Conservation (phyloP, 2,329 filamentous ascomycete species). For the Aureobasidium leucospermi region DNA sequence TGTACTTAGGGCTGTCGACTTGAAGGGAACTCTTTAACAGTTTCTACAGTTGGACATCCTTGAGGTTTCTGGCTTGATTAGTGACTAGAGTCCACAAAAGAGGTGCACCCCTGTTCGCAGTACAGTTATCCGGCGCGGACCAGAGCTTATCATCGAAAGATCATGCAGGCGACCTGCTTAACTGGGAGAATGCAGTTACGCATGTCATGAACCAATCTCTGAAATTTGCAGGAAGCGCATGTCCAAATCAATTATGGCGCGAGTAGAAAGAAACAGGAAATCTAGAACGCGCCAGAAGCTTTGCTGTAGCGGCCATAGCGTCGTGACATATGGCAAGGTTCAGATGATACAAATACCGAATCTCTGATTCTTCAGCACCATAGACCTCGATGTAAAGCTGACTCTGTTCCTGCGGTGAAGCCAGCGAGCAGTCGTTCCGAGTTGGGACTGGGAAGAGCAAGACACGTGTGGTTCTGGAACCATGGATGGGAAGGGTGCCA, state of each 20-base stretch:
- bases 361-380: neutral
- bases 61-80: neutral
- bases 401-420: neutral
- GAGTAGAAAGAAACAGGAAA: neutral
- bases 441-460: neutral
- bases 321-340: neutral
- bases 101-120: neutral
- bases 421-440: neutral
- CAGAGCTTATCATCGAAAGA: neutral
- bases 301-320: neutral
- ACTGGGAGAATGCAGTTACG: neutral
- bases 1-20: neutral
- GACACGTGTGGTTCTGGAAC: neutral
- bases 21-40: neutral
- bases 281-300: slow-evolving; percentile 8
- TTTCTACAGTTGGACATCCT: neutral
- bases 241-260: neutral
- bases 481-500: neutral
- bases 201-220: neutral
- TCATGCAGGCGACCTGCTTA: neutral
- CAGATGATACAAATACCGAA: neutral
- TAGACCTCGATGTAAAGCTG: neutral
- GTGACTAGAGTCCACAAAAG: neutral
- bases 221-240: neutral
- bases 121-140: neutral